Evolutionary conservation across 2,329 filamentous ascomycete species (phyloP).

Genomic region (Myotisia sp.): DNA sequence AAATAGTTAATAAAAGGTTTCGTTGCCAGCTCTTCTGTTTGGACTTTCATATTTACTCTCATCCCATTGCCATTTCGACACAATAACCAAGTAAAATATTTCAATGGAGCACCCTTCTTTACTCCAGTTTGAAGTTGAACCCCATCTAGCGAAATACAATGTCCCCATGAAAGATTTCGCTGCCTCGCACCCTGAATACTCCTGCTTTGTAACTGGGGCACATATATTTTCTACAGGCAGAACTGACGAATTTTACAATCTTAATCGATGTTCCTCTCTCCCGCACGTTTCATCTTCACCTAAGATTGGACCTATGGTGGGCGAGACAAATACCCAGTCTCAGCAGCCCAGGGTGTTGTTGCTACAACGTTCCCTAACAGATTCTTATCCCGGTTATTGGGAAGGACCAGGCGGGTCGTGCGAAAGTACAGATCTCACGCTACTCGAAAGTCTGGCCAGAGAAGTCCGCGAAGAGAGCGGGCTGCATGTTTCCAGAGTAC

Average conservation of each 20-base stretch:
- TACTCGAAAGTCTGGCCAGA: conserved; percentile 3
- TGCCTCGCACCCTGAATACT: not conserved
- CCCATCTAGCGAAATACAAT: conserved; percentile 3
- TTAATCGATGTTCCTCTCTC: too few species aligned
- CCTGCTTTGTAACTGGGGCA: conserved; percentile 2
- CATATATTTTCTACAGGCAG: conserved; percentile 1
- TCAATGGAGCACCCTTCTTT: too few species aligned
- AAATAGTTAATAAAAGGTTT: too few species aligned
- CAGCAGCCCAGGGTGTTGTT: not conserved
- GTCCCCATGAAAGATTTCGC: conserved; percentile 2
- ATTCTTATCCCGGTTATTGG: conserved; percentile 2
- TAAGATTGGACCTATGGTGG: not conserved
- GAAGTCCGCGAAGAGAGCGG: conserved; percentile 5
- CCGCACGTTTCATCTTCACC: too few species aligned
- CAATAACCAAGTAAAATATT: too few species aligned
- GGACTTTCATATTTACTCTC: too few species aligned
- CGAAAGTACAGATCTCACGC: conserved; percentile 3
- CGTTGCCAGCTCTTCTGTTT: too few species aligned
- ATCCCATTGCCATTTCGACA: too few species aligned
- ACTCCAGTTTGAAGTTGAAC: conserved; percentile 1
- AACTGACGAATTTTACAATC: not conserved
- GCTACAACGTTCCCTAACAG: conserved; percentile 1
- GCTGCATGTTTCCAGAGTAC: conserved; percentile 3
- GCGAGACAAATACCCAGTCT: not conserved
- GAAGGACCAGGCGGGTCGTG: conserved; percentile 4